Base-by-base conservation (phyloP, 352 stramenopile species). In the Plasmopara halstedii region DNA sequence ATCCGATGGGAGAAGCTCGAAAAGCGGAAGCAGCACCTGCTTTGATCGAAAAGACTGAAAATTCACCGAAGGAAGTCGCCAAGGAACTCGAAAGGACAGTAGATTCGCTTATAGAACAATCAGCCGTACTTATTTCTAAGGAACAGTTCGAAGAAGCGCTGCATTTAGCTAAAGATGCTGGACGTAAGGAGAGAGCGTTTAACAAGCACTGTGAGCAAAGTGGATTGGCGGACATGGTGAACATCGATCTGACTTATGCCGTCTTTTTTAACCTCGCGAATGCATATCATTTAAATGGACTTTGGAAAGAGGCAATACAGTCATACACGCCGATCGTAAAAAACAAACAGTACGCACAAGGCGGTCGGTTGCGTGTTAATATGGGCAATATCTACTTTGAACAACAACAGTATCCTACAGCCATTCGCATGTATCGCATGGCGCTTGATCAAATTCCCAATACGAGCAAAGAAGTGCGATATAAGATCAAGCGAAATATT, bases 311-410 rank as follows among this genome's bases (percentile, higher is more conserved):
- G 46, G 94, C 95, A 0, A 82, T 98, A 25, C 84, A 97, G 61
- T 90, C 76, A 46, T 98, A 98, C 59, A 89, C 83, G 7, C 73
- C 87, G 3, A 94, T 98, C 32, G 85, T 97, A 41, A 98, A 98
- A 65, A 97, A 98, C 68, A 97, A 97, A 45, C 85, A 97, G 56
- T 97, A 97, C 64, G 64, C 81, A 5, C 85, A 96, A 57, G 80
- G 73, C 23, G 80, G 92, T 1, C 71, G 94, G 7, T 64, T 98
- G 31, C 80, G 94, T 14, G 88, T 98, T 6, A 98, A 98, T 62
- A 98, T 98, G 86, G 95, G 95, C 19, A 99, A 99, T 58, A 95
- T 99, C 36, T 97, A 98, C 79, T 98, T 94, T 56, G 75, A 95
- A 41, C 89, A 98, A 68, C 73, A 96, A 61, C 78, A 97, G 52